These are phyloP conservation scores for Beverwykella pulmonaria DNA, from an alignment of 495 filamentous ascomycete species.

Conservation along the genomic window DNA sequence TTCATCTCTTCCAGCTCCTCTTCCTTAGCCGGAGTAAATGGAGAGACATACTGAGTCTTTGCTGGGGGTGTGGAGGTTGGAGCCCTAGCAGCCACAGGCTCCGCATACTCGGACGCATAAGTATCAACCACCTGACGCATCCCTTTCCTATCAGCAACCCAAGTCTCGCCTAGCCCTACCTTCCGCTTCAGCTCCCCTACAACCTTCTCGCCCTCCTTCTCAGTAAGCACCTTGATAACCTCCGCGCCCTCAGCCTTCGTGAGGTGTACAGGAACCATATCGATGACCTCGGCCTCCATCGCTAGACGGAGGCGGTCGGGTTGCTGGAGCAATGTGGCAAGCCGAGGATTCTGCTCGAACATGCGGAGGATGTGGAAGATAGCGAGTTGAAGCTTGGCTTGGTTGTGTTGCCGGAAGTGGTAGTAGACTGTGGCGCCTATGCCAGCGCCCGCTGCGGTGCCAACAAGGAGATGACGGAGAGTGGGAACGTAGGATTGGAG, in stretches of 20 bases:
- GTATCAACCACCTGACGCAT: not conserved
- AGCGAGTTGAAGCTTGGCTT: conserved; percentile 14
- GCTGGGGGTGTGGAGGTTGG: no score
- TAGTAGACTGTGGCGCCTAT: not conserved
- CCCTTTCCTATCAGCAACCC: not conserved
- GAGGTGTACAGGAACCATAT: not conserved
- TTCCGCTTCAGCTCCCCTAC: conserved; percentile 4
- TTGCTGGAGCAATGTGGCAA: not conserved
- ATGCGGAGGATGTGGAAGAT: conserved; percentile 14
- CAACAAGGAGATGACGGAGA: not conserved
- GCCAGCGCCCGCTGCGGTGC: not conserved
- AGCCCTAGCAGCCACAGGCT: no score
- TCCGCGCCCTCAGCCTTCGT: not conserved
- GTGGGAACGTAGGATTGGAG: not conserved
- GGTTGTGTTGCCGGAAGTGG: not conserved
- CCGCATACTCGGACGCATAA: no score
- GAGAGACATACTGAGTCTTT: no score
- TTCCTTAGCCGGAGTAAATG: no score
- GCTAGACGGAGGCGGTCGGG: not conserved
- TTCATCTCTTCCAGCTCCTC: no score
- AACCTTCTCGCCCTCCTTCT: not conserved
- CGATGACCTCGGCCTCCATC: not conserved
- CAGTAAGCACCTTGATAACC: not conserved
- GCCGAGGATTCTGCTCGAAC: not conserved
- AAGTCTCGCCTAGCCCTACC: not conserved